Evolutionary conservation across 2,329 filamentous ascomycete species (phyloP), one percentile per base, ranked within the genome.

Genomic region (Acarospora socialis): DNA sequence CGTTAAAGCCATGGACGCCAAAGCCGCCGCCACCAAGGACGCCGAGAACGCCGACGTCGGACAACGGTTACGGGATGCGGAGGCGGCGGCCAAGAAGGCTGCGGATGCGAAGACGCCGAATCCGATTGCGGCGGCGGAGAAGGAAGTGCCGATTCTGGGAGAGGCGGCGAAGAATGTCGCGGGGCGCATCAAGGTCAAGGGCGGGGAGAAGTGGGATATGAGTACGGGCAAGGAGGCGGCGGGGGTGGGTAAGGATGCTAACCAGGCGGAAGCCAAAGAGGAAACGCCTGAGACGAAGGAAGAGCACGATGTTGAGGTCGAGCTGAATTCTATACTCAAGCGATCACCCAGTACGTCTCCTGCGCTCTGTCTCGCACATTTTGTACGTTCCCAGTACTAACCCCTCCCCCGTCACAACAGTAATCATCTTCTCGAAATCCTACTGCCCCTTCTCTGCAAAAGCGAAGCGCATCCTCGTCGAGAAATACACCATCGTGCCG

Each of bases 361-460:
- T 29, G 3, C 12, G 18, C 20, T 12, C 13, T 10, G 38, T 21
- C 24, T 35, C 15, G 12, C 13, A 26, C 12, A 7, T 10, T 25
- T 19, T 28, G 12, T 4, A 25, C n/a, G 13, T 7, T 22, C 42
- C 21, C n/a, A 35, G 20, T 23, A 30, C 24, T 12, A 13, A n/a
- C 19, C 40, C 46, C 37, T 46, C 15, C 5, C 5, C n/a, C n/a
- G n/a, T n/a, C 12, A 9, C 3, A 8, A 17, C 43, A 90, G 83
- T 95, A 38, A 81, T 94, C 52, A 82, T 98, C 46, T 95, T 95
- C 61, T 93, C 84, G 42, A 95, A 98, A 57, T 73, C 80, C 1
- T 93, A 87, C 59, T 98, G 90, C 55, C 83, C 80, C 1, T 77
- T 71, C 59, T 94, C 84, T 31, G 78, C 75, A 51, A 75, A 73